A percentile compares a stretch with the other conserved stretches of the same genome.
These are phyloP conservation scores for Eucalyptus sp. DNA, from an alignment of 345 rosid genomes.

Conservation along the genomic window DNA sequence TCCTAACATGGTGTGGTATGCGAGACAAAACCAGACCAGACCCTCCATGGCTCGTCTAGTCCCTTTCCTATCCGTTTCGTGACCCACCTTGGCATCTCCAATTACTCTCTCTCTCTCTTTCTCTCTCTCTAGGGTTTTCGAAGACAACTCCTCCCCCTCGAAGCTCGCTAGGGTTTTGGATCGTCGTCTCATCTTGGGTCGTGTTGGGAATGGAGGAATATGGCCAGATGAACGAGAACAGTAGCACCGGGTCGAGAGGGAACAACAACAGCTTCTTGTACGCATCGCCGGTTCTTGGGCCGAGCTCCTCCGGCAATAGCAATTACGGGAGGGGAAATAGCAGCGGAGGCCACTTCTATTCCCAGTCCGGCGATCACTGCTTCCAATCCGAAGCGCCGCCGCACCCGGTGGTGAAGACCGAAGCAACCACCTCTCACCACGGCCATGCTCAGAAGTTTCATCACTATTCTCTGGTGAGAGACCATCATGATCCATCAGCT, in stretches of 20 bases:
- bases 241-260: slow-evolving; percentile 33
- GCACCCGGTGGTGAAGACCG: slow-evolving; percentile 58
- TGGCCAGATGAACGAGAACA: slow-evolving; percentile 46
- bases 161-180: slow-evolving; percentile 2
- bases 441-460: slow-evolving; percentile 33
- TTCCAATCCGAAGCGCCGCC: slow-evolving; percentile 35
- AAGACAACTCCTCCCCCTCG: background rate
- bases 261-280: slow-evolving; percentile 61
- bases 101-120: slow-evolving; percentile 1
- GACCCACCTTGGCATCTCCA: slow-evolving; percentile 1
- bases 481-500: slow-evolving; percentile 6
- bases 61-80: background rate
- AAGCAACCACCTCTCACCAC: slow-evolving; percentile 44
- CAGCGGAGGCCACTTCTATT: background rate
- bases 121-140: slow-evolving; percentile 29
- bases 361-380: slow-evolving; percentile 29
- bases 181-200: slow-evolving; percentile 10
- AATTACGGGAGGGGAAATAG: background rate
- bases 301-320: slow-evolving; percentile 4
- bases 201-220: slow-evolving; percentile 55
- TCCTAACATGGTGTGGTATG: background rate
- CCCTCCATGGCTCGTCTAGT: background rate
- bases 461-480: slow-evolving; percentile 47
- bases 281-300: slow-evolving; percentile 31
- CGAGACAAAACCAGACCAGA: background rate